phyloP scores from a whole-genome alignment of 768 basidiomycete species.

The Xerocomus potaroensis region DNA sequence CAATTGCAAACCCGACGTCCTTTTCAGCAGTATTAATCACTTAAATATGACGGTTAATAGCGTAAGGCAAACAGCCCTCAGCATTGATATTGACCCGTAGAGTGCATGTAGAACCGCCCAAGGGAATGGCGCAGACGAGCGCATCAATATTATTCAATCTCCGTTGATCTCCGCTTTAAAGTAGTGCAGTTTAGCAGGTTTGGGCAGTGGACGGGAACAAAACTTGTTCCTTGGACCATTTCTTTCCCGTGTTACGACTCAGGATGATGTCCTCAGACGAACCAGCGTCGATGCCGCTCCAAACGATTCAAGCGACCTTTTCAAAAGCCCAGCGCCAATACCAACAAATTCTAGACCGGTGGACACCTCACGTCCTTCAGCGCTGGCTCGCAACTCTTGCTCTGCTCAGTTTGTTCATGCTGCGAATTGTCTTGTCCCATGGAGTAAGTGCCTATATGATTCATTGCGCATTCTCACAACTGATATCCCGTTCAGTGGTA shows the following conservation, averaged over 20 bases:
- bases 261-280: constrained; percentile 35
- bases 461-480: not conserved
- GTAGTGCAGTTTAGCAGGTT: not conserved
- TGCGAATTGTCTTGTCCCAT: constrained; percentile 84
- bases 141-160: too few species aligned
- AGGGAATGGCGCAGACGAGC: too few species aligned
- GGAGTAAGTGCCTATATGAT: constrained; percentile 54
- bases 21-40: too few species aligned
- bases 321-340: constrained; percentile 66
- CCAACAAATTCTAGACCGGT: constrained; percentile 85
- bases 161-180: constrained; percentile 13
- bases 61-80: too few species aligned
- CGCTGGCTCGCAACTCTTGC: constrained; percentile 81
- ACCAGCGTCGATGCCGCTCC: constrained; percentile 24
- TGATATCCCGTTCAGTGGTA: constrained; percentile 62
- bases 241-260: constrained; percentile 5
- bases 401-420: constrained; percentile 68
- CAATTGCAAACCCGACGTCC: too few species aligned
- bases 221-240: not conserved
- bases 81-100: too few species aligned
- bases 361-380: constrained; percentile 85
- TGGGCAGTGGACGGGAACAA: not conserved
- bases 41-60: too few species aligned
- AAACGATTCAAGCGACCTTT: constrained; percentile 25
- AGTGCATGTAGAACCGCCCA: too few species aligned